phyloP scores from a whole-genome alignment of 2,329 filamentous ascomycete species.

The Aspergillus hiratsukae region DNA sequence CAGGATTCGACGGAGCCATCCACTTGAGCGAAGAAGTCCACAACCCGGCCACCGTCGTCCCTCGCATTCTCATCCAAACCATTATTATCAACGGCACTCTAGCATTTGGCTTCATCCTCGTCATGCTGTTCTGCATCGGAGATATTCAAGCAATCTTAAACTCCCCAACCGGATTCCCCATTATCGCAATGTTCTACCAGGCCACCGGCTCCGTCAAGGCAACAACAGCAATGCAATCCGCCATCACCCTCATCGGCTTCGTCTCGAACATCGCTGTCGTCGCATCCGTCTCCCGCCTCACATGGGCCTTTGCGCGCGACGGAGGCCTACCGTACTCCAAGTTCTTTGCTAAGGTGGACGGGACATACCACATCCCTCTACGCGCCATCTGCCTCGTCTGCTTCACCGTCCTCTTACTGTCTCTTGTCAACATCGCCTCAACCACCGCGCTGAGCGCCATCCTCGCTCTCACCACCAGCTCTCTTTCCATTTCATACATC shows the following conservation, averaged over 20 bases:
- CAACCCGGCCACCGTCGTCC: constrained; percentile 44
- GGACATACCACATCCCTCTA: constrained; percentile 30
- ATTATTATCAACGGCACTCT: constrained; percentile 41
- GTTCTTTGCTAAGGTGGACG: constrained; percentile 26
- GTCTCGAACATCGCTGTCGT: constrained; percentile 39
- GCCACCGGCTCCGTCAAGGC: constrained; percentile 39
- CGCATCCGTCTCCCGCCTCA: constrained; percentile 46
- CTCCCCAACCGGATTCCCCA: constrained; percentile 29
- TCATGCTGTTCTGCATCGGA: constrained; percentile 44
- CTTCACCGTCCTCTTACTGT: constrained; percentile 29
- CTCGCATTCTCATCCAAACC: constrained; percentile 43
- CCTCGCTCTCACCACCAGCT: constrained; percentile 35
- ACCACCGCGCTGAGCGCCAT: constrained; percentile 38
- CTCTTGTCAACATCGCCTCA: constrained; percentile 38
- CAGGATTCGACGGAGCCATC: constrained; percentile 46
- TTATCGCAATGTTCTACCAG: constrained; percentile 41
- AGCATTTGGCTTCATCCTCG: constrained; percentile 39
- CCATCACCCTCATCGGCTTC: constrained; percentile 32
- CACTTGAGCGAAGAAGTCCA: constrained; percentile 47
- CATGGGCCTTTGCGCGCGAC: constrained; percentile 49
- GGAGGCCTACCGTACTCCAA: constrained; percentile 38
- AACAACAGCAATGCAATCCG: constrained; percentile 34
- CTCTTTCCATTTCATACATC: constrained; percentile 38
- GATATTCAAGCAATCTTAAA: constrained; percentile 30
- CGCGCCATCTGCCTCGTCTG: constrained; percentile 35